These are phyloP conservation scores for Gossypium stocksii DNA, from an alignment of 345 rosid genomes.

Conservation along the genomic window DNA sequence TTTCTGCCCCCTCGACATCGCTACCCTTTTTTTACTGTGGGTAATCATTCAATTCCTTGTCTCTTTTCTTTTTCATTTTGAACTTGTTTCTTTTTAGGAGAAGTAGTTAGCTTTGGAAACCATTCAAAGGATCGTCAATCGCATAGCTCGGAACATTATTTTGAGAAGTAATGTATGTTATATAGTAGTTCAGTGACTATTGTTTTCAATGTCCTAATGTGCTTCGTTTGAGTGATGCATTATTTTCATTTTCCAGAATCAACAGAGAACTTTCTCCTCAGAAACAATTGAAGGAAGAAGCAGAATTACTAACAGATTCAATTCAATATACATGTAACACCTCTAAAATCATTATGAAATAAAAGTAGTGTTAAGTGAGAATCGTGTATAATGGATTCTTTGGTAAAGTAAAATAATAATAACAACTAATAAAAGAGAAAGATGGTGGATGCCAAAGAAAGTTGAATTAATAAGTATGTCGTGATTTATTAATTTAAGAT, in stretches of 20 bases:
- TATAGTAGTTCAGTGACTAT: not conserved
- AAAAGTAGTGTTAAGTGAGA: no score
- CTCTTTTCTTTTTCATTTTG: no score
- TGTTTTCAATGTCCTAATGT: constrained; percentile 9
- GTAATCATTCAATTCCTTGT: no score
- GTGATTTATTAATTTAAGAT: no score
- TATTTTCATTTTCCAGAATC: constrained; percentile 40
- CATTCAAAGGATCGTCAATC: constrained; percentile 88
- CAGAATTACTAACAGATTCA: constrained; percentile 46
- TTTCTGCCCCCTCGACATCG: no score
- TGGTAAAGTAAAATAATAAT: no score
- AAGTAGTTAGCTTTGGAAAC: constrained; percentile 94
- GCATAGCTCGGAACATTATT: constrained; percentile 85
- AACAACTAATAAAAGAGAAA: no score
- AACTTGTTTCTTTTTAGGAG: constrained; percentile 44
- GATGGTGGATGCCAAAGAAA: no score
- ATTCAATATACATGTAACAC: constrained; percentile 51
- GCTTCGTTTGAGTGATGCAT: not conserved
- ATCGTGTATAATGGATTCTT: no score
- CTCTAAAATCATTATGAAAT: no score
- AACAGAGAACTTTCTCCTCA: constrained; percentile 63
- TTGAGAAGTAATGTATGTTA: constrained; percentile 50
- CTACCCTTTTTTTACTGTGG: no score
- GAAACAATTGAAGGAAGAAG: constrained; percentile 64
- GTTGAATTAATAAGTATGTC: no score